Base-by-base conservation (phyloP, 2,329 filamentous ascomycete genomes). In the Claviceps pazoutovae region DNA sequence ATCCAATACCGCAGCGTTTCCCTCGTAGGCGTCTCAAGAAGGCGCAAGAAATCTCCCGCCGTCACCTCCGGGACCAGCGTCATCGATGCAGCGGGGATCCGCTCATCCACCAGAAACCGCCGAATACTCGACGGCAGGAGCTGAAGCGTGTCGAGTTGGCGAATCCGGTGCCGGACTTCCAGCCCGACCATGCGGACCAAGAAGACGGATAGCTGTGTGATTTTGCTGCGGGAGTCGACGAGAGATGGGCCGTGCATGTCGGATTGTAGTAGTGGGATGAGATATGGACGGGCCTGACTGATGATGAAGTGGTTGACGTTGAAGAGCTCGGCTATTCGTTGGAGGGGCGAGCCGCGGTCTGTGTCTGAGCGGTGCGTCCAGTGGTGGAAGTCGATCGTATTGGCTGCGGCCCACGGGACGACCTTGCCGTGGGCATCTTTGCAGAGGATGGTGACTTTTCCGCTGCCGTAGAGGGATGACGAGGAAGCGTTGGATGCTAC, bases 301-400 rank as follows among this genome's bases (percentile, higher is more conserved):
- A 97, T 82, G 57, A 97, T 88, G 68, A 94, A 96, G 71, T 96
- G 90, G 63, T 95, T 94, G 50, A 94, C 87, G 64, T 94, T 94
- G 75, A 93, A 93, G 11, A 91, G 78, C 68, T 91, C 85, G 6
- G 84, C 80, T 34, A 93, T 82, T 41, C 87, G 79, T 51, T 80
- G 75, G 1, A 93, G 75, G 2, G 77, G 78, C 1, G 75, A 76
- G 60, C 79, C 82, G 43, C 80, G 80, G 55, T 86, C 82, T 43
- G 75, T 75, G 64, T 84, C 82, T 6, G 76, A 78, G 19, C 78
- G 75, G 53, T 79, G 75, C 5, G 81, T 82, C 77, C 82, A 86
- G 44, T 84, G 79, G n/a, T 74, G 77, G 62, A 86, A 86, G 49
- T 79, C 74, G 16, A 68, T 70, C 0, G 80, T 78, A 54, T 82